These are phyloP conservation scores for Blastocystis sp. DNA, from an alignment of 352 stramenopile genomes.

Conservation along the genomic window DNA sequence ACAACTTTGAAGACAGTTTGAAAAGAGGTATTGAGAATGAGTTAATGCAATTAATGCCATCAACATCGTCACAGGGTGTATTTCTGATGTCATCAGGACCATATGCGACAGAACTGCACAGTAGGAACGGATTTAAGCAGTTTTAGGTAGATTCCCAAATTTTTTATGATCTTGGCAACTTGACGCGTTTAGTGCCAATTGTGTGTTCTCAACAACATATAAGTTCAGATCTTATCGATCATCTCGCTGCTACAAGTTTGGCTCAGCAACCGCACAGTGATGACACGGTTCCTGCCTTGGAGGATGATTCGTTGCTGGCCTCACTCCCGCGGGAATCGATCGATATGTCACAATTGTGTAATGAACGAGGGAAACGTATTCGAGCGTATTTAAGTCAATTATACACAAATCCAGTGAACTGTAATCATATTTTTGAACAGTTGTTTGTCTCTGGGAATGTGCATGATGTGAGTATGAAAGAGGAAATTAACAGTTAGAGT, in stretches of 20 bases:
- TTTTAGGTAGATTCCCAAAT: neutral
- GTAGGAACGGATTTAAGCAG: neutral
- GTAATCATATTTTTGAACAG: neutral
- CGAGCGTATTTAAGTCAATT: neutral
- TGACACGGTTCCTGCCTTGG: neutral
- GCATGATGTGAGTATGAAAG: neutral
- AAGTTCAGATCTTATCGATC: neutral
- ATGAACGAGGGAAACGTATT: neutral
- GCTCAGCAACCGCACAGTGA: neutral
- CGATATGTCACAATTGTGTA: neutral
- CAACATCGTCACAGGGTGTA: neutral
- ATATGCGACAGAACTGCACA: neutral
- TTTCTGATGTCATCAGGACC: constrained; percentile 13
- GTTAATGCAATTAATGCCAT: neutral
- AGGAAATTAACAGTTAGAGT: neutral
- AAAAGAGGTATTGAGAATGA: neutral
- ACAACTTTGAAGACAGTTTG: constrained; percentile 1
- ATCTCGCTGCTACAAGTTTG: neutral
- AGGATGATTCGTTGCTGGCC: neutral
- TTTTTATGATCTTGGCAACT: neutral
- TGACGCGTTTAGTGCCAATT: neutral
- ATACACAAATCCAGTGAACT: neutral
- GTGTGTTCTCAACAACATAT: neutral
- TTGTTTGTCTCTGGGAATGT: neutral
- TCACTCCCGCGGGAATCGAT: neutral